These are phyloP conservation scores for Euphrasia confusa DNA, from an alignment of 257 asterid genomes.

Conservation along the genomic window DNA sequence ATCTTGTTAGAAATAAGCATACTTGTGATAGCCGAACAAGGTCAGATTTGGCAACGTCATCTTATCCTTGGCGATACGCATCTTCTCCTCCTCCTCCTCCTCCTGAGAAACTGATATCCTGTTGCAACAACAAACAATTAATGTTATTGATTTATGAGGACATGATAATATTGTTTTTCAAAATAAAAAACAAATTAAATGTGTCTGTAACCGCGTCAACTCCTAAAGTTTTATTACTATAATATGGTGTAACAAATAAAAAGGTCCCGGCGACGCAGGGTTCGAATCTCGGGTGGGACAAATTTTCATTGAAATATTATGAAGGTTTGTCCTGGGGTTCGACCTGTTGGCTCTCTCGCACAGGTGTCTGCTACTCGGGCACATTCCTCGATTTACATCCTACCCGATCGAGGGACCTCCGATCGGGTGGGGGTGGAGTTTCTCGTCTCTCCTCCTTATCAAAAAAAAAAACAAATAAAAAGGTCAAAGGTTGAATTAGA, in stretches of 20 bases:
- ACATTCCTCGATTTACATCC: too few relatives aligned
- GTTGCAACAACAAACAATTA: constrained; percentile 36
- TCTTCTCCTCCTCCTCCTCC: constrained; percentile 44
- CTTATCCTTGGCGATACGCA: constrained; percentile 73
- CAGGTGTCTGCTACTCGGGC: too few relatives aligned
- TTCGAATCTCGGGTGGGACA: too few relatives aligned
- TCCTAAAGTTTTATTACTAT: not conserved
- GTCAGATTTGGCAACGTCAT: constrained; percentile 52
- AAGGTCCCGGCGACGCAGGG: too few relatives aligned
- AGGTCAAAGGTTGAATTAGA: not conserved
- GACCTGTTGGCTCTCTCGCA: too few relatives aligned
- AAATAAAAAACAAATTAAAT: not conserved
- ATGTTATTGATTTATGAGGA: not conserved
- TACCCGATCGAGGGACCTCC: too few relatives aligned
- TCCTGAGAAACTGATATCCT: constrained; percentile 70
- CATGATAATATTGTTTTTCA: not conserved
- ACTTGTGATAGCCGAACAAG: constrained; percentile 27
- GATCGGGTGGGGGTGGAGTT: too few relatives aligned
- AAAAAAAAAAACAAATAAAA: too few relatives aligned
- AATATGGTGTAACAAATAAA: too few relatives aligned
- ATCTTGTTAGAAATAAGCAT: constrained; percentile 13
- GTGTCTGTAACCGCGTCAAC: constrained; percentile 16
- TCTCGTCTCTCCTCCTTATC: too few relatives aligned
- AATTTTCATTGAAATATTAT: too few relatives aligned
- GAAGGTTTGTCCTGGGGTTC: too few relatives aligned